Evolutionary conservation across 225 moss, liverwort and hornwort genomes (phyloP).

Genomic region (Marchantia paleacea): DNA sequence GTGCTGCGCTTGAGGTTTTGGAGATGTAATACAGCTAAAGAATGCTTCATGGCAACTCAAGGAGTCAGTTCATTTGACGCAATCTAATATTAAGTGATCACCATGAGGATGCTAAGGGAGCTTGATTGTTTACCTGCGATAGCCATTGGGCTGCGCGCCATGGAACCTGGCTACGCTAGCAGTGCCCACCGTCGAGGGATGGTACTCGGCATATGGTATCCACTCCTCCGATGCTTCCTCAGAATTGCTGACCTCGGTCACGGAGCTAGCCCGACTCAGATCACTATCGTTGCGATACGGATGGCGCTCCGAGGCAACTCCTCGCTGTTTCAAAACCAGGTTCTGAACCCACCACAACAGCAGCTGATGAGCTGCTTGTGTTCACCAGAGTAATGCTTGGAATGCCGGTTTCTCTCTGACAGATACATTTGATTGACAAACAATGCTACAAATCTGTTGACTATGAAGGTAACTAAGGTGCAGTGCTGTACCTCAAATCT

Average conservation of each 20-base stretch:
- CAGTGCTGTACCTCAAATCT: constrained; percentile 20
- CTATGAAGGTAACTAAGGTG: too few relatives aligned
- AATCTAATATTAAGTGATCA: background rate
- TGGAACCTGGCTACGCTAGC: constrained; percentile 2
- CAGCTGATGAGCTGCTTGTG: background rate
- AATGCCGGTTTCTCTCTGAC: too few relatives aligned
- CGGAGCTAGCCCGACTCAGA: constrained; percentile 10
- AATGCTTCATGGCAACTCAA: too few relatives aligned
- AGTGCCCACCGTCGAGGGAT: background rate
- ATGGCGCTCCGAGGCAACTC: background rate
- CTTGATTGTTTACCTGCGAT: background rate
- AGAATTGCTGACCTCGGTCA: constrained; percentile 11
- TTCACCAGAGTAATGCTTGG: background rate
- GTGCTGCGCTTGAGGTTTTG: too few relatives aligned
- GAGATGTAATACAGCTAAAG: too few relatives aligned
- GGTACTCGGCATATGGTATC: constrained; percentile 11
- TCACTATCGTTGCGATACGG: background rate
- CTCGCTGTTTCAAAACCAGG: constrained; percentile 17
- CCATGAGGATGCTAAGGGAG: background rate
- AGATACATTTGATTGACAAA: too few relatives aligned
- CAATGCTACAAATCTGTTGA: too few relatives aligned
- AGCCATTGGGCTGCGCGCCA: background rate
- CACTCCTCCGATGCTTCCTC: constrained; percentile 9
- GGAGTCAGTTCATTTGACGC: too few relatives aligned
- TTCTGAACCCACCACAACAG: constrained; percentile 15